A percentile compares a stretch with the other conserved stretches of the same genome.
Conservation (phyloP, 1,284 basidiomycete genomes). For the Sanghuangporus sanghuang region DNA sequence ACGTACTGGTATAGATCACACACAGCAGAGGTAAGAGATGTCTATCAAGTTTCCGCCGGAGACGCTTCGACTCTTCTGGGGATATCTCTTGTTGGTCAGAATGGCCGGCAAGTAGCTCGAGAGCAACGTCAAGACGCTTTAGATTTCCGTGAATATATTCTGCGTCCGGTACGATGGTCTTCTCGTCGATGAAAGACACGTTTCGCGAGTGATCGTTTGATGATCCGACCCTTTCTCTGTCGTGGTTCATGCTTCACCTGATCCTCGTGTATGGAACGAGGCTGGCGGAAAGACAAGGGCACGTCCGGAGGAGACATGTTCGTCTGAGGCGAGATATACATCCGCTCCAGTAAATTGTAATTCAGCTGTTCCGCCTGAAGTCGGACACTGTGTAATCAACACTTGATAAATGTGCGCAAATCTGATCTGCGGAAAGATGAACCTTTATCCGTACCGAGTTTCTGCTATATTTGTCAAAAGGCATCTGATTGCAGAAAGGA, state of each 20-base stretch:
- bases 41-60: slow-evolving; percentile 25
- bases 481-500: background rate
- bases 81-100: slow-evolving; percentile 18
- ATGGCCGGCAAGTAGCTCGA: slow-evolving; percentile 21
- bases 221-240: background rate
- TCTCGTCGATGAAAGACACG: slow-evolving; percentile 15
- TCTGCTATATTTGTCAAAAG: background rate
- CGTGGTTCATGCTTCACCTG: background rate
- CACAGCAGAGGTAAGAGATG: slow-evolving; percentile 25
- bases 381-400: background rate
- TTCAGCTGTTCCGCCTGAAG: background rate
- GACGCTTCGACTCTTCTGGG: slow-evolving; percentile 19
- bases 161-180: background rate
- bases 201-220: background rate
- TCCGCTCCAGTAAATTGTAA: background rate
- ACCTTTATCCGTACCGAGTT: background rate
- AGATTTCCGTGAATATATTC: slow-evolving; percentile 13
- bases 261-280: background rate
- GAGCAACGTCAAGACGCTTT: slow-evolving; percentile 22
- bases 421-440: background rate
- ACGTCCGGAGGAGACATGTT: no score
- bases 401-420: background rate
- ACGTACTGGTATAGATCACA: slow-evolving; percentile 26
- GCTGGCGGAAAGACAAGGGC: background rate
- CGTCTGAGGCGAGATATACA: background rate